Evolutionary conservation across 331 rosid species (phyloP).

Genomic region (Rosa hybrid): DNA sequence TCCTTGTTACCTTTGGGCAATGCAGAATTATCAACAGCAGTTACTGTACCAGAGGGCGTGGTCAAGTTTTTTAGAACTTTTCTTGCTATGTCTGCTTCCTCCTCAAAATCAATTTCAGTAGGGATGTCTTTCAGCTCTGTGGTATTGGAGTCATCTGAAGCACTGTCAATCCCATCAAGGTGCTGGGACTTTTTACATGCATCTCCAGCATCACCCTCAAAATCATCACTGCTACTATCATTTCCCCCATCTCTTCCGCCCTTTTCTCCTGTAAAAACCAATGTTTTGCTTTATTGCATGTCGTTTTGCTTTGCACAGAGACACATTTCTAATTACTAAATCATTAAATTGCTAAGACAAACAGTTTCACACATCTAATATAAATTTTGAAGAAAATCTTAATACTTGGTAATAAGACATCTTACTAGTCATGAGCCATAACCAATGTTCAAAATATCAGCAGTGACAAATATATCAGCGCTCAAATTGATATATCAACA

Average conservation of each 20-base stretch:
- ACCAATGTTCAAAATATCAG: neutral
- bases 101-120: conserved; percentile 63
- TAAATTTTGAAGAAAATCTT: no score
- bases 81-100: conserved; percentile 82
- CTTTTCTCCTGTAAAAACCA: conserved; percentile 50
- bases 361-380: neutral
- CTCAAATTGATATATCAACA: neutral
- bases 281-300: conserved; percentile 13
- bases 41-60: conserved; percentile 46
- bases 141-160: conserved; percentile 35
- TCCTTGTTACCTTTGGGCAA: conserved; percentile 33
- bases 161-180: conserved; percentile 37
- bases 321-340: neutral
- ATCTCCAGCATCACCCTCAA: conserved; percentile 39
- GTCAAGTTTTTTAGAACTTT: conserved; percentile 73
- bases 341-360: neutral
- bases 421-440: neutral
- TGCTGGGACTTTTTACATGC: conserved; percentile 30
- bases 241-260: conserved; percentile 44
- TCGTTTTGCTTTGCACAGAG: neutral
- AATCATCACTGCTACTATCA: conserved; percentile 51
- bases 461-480: no score
- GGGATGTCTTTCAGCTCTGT: conserved; percentile 43
- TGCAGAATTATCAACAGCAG: conserved; percentile 34
- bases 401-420: neutral